Evolutionary conservation across 495 filamentous ascomycete genomes (phyloP).

Genomic region (Jackrogersella multiformis): DNA sequence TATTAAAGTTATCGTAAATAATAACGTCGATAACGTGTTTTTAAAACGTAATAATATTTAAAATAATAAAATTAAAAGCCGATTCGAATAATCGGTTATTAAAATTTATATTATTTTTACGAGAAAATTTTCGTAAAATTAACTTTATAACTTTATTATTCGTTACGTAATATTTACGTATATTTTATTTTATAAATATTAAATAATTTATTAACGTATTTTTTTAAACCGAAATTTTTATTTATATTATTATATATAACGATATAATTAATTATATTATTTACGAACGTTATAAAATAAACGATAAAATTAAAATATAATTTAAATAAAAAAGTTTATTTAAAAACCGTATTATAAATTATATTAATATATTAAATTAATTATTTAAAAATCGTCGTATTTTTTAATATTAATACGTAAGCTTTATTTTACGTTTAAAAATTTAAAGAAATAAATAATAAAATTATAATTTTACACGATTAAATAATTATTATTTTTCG

Average conservation of each 20-base stretch:
- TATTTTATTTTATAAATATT: background rate
- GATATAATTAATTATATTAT: background rate
- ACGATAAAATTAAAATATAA: background rate
- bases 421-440: background rate
- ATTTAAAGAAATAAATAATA: background rate
- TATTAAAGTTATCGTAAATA: too few relatives aligned
- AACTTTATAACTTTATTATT: too few relatives aligned
- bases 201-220: background rate
- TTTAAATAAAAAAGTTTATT: background rate
- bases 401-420: background rate
- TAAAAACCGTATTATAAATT: background rate
- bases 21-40: too few relatives aligned
- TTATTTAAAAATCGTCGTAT: too few relatives aligned
- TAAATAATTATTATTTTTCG: conserved; percentile 6
- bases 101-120: background rate
- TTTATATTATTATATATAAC: conserved; percentile 5
- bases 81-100: background rate
- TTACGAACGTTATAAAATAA: conserved; percentile 2
- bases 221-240: background rate
- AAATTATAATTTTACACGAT: conserved; percentile 1
- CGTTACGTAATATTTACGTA: background rate
- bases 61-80: background rate
- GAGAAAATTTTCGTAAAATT: background rate
- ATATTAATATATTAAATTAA: too few relatives aligned
- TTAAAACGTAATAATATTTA: too few relatives aligned